Conservation (phyloP, 2,329 filamentous ascomycete genomes). For the Hypoxylon sp. region DNA sequence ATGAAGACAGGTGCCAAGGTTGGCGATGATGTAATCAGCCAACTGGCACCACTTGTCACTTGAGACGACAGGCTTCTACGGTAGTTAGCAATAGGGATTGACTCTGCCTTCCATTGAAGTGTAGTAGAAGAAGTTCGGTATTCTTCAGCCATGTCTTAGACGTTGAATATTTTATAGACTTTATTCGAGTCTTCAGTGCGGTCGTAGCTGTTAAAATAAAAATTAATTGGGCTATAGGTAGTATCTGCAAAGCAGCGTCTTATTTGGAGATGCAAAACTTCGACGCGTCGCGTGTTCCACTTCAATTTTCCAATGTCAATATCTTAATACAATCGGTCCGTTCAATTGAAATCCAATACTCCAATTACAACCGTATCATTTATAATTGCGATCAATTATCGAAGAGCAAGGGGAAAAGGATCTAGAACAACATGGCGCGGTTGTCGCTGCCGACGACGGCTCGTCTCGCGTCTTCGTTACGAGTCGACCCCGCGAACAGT, state of each 20-base stretch:
- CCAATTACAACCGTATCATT: neutral
- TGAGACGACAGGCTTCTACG: neutral
- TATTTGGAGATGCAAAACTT: slow-evolving; percentile 24
- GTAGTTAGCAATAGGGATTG: neutral
- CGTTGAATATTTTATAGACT: neutral
- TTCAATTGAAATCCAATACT: neutral
- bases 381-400: neutral
- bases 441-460: slow-evolving; percentile 79
- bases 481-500: slow-evolving; percentile 75
- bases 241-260: neutral
- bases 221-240: slow-evolving; percentile 12
- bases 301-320: slow-evolving; percentile 14
- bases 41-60: slow-evolving; percentile 4
- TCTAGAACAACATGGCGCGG: slow-evolving; percentile 61
- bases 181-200: neutral
- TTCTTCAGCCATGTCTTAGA: neutral
- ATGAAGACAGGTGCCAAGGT: neutral
- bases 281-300: slow-evolving; percentile 44
- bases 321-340: slow-evolving; percentile 9
- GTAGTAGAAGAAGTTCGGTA: neutral
- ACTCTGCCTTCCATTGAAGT: neutral
- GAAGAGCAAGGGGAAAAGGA: slow-evolving; percentile 6
- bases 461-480: slow-evolving; percentile 78
- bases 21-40: slow-evolving; percentile 25
- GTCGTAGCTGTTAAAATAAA: neutral